These are phyloP conservation scores for Neofusicoccum sp. DNA, from an alignment of 2,329 filamentous ascomycete species.

Conservation along the genomic window DNA sequence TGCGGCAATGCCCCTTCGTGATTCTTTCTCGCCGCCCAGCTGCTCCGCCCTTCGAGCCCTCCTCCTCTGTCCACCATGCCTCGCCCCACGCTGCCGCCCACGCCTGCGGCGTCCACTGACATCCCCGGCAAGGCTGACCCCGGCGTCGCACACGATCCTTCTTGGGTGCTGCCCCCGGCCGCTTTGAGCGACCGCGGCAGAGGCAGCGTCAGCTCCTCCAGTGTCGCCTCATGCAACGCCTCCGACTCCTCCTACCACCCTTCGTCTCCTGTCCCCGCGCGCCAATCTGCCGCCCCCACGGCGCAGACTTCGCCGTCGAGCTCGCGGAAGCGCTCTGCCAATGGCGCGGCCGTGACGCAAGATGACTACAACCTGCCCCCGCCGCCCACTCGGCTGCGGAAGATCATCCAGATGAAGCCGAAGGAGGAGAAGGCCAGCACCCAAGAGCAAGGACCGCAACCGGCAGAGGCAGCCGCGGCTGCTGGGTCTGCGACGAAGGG, in stretches of 20 bases:
- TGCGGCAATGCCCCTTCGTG: not conserved
- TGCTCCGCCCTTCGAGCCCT: not conserved
- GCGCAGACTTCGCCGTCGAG: constrained; percentile 27
- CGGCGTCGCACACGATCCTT: constrained; percentile 14
- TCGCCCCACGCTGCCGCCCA: constrained; percentile 65
- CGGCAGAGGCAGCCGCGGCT: constrained; percentile 16
- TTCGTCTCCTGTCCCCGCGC: constrained; percentile 35
- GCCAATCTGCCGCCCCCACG: not conserved
- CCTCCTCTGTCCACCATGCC: constrained; percentile 53
- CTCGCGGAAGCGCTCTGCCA: constrained; percentile 26
- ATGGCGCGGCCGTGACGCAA: constrained; percentile 44
- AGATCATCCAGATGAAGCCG: constrained; percentile 98
- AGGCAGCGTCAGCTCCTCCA: constrained; percentile 49
- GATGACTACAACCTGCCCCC: constrained; percentile 80
- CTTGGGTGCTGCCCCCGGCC: constrained; percentile 58
- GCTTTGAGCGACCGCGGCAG: constrained; percentile 56
- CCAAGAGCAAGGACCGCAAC: constrained; percentile 2
- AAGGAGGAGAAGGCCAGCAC: constrained; percentile 30
- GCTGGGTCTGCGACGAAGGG: constrained; percentile 20
- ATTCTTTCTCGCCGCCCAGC: not conserved
- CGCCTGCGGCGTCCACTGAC: constrained; percentile 76
- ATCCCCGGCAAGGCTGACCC: constrained; percentile 60
- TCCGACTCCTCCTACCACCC: constrained; percentile 55
- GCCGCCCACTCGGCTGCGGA: constrained; percentile 85
- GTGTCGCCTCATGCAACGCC: constrained; percentile 42